Evolutionary conservation across 176 grass and related monocot genomes (phyloP).

Genomic region (Rhynchospora breviuscula): DNA sequence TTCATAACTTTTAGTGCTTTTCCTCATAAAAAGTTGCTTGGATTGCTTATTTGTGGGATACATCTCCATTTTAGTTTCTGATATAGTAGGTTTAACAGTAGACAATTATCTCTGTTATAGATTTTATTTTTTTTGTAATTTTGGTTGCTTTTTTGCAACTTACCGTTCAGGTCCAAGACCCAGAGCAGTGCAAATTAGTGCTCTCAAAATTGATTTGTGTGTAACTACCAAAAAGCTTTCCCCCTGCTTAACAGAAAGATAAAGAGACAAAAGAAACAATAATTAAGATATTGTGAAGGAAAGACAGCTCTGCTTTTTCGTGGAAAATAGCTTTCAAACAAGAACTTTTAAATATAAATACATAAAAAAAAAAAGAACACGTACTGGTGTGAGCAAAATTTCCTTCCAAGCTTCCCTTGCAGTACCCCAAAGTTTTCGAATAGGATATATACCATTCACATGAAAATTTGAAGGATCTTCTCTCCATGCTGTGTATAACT

Average conservation of each 20-base stretch:
- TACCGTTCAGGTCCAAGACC: constrained; percentile 68
- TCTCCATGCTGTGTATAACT: constrained; percentile 69
- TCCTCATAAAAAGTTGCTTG: neutral
- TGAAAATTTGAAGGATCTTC: constrained; percentile 77
- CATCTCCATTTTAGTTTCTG: neutral
- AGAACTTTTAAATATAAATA: neutral
- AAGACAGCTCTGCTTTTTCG: neutral
- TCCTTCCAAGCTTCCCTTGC: too few species aligned
- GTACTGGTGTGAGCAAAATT: constrained; percentile 39
- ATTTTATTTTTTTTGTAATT: neutral
- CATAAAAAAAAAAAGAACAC: neutral
- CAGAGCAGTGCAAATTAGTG: constrained; percentile 66
- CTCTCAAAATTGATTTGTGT: constrained; percentile 78
- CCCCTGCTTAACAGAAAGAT: constrained; percentile 30
- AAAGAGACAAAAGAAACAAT: neutral
- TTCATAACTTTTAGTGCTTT: neutral
- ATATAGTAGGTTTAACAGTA: neutral
- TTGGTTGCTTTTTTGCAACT: neutral
- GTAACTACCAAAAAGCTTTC: constrained; percentile 64
- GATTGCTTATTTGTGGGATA: neutral
- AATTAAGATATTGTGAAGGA: neutral
- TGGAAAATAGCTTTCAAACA: too few species aligned
- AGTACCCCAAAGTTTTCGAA: too few species aligned
- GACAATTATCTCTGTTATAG: neutral
- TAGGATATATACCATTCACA: constrained; percentile 40